These are phyloP conservation scores for Penicillium sumatraense DNA, from an alignment of 2,329 filamentous ascomycete species.

Conservation along the genomic window DNA sequence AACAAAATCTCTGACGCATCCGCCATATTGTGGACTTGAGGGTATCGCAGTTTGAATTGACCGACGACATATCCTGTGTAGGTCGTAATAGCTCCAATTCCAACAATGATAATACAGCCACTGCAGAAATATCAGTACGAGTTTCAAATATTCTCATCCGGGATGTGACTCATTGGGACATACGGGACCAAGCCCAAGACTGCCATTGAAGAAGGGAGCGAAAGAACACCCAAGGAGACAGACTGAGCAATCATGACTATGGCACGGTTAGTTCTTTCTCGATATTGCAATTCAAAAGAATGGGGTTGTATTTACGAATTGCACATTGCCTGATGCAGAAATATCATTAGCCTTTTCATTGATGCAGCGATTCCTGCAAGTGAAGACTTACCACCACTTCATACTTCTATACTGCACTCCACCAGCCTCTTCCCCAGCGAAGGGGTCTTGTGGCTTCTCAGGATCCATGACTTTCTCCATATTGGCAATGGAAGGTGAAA, in stretches of 20 bases:
- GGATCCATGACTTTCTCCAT: slow-evolving; percentile 1
- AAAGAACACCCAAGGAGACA: slow-evolving; percentile 61
- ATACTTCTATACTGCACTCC: slow-evolving; percentile 56
- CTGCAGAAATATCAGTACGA: slow-evolving; percentile 9
- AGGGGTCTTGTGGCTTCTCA: slow-evolving; percentile 31
- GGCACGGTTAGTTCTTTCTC: background rate
- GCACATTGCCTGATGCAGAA: slow-evolving; percentile 40
- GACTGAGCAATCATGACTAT: slow-evolving; percentile 62
- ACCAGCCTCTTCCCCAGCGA: slow-evolving; percentile 40
- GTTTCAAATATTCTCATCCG: background rate
- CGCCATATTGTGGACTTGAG: slow-evolving; percentile 66
- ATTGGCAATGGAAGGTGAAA: background rate
- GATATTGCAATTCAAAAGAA: no score
- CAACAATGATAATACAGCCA: slow-evolving; percentile 55
- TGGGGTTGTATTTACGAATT: slow-evolving; percentile 35
- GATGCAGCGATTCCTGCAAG: background rate
- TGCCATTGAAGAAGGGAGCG: slow-evolving; percentile 57
- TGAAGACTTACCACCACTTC: slow-evolving; percentile 44
- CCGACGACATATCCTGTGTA: slow-evolving; percentile 64
- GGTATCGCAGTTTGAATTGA: slow-evolving; percentile 60
- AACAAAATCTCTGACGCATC: slow-evolving; percentile 67
- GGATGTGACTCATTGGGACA: slow-evolving; percentile 18
- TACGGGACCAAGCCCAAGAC: slow-evolving; percentile 57
- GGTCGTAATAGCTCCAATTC: slow-evolving; percentile 57
- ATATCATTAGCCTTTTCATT: slow-evolving; percentile 6